Conservation (phyloP, 345 rosid species). For the Eucalyptus globulus region DNA sequence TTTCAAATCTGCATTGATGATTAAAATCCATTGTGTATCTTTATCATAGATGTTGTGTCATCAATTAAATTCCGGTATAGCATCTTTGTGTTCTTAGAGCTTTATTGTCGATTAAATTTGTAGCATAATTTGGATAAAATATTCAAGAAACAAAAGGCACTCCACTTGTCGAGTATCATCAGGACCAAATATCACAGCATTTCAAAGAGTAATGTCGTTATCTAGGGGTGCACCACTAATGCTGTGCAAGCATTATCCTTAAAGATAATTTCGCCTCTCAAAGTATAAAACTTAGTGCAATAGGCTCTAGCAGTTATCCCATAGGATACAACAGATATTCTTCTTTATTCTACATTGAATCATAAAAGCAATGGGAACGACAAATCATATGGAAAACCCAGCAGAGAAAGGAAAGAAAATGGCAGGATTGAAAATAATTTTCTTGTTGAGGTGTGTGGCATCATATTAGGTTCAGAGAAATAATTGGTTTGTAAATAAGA, state of each 20-base stretch:
- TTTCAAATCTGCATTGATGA: background rate
- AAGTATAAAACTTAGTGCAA: background rate
- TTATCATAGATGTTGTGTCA: background rate
- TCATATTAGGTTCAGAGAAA: background rate
- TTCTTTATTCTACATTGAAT: background rate
- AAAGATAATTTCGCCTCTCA: background rate
- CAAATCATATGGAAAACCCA: background rate
- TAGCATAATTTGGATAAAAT: background rate
- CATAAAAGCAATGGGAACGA: background rate
- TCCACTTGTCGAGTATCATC: constrained; percentile 53
- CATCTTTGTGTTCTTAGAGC: background rate
- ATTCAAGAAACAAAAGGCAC: background rate
- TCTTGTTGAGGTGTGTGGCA: background rate
- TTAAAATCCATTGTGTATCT: background rate
- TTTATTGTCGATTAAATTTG: no score
- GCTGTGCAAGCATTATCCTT: background rate
- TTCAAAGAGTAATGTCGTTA: constrained; percentile 55
- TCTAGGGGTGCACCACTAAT: constrained; percentile 67
- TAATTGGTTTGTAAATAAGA: background rate
- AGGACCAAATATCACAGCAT: constrained; percentile 58
- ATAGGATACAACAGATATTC: background rate
- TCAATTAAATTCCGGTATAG: background rate
- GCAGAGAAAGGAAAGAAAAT: background rate
- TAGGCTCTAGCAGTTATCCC: background rate
- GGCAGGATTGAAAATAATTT: background rate